Evolutionary conservation across 75 land plant genomes (phyloP), one percentile per base, ranked within the genome.

Genomic region (Sequoia sempervirens): DNA sequence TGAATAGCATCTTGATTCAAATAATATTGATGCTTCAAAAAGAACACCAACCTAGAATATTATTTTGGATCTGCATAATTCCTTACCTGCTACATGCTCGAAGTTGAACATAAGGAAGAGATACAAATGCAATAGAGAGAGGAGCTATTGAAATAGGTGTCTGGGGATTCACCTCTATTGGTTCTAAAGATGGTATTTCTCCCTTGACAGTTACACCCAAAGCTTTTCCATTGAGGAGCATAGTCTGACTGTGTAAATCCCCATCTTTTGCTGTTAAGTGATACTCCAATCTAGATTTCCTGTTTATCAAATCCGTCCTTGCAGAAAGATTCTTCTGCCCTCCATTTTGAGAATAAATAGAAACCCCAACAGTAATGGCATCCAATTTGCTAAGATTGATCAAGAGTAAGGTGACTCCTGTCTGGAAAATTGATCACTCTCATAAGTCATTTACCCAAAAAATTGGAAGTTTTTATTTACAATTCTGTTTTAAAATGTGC

Each of bases 161-260:
- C 7, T 86, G 50, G 23, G 89, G 83, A 41, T 86, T 85, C 36
- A 87, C 87, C 30, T 61, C 53, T 6, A 89, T 11, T 36, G 93
- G 93, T 18, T 81, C 79, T 74, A 96, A 53, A 1, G 64, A 37
- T 28, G 98, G 98, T 76, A 96, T 88, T 17, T 84, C 79, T 2
- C 98, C 98, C 52, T 86, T 46, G 46, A 87, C 47, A 72, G 86
- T 86, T 26, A 90, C 80, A 40, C 28, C 75, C 53, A 96, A 86
- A 46, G 75, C 74, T 12, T 90, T 83, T 26, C 94, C 98, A 84
- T 96, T 96, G 17, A 96, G 92, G 81, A 92, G 79, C 89, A 91
- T 82, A 3, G 85, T 89, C 80, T 90, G 94, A 88, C 97, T 95
- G 8, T 93, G 95, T 76, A 95, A 58, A 58, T 91, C 69, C 5